Conservation (phyloP, 2,329 filamentous ascomycete species). For the Sclerotinia glacialis region DNA sequence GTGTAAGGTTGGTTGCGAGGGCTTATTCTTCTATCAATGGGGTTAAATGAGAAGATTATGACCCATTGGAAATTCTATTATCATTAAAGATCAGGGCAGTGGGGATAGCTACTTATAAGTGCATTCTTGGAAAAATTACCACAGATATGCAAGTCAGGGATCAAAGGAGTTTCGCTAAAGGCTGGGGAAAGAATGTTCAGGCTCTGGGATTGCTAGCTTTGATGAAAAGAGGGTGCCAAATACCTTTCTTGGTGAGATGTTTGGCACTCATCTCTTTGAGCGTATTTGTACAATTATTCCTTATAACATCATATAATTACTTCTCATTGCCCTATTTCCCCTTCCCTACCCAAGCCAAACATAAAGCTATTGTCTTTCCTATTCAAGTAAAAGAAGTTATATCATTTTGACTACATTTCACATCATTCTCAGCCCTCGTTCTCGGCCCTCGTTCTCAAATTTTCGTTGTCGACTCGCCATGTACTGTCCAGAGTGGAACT, state of each 20-base stretch:
- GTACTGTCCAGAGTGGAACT: no score
- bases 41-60: not conserved
- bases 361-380: no score
- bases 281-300: not conserved
- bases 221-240: not conserved
- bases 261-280: not conserved
- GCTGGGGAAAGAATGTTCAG: not conserved
- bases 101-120: not conserved
- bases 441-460: conserved; percentile 8
- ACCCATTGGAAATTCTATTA: not conserved
- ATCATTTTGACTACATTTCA: not conserved
- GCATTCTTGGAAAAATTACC: not conserved
- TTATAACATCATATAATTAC: not conserved
- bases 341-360: not conserved
- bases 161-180: not conserved
- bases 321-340: no score
- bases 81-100: not conserved
- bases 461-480: not conserved
- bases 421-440: not conserved
- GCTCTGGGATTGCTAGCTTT: not conserved
- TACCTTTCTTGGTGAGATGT: not conserved
- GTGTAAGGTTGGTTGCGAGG: no score
- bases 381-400: not conserved
- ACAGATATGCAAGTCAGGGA: not conserved
- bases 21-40: not conserved